Evolutionary conservation across 108 stramenopile genomes (phyloP), one percentile per base, ranked within the genome.

Genomic region (Cyclostephanos tholiformis): DNA sequence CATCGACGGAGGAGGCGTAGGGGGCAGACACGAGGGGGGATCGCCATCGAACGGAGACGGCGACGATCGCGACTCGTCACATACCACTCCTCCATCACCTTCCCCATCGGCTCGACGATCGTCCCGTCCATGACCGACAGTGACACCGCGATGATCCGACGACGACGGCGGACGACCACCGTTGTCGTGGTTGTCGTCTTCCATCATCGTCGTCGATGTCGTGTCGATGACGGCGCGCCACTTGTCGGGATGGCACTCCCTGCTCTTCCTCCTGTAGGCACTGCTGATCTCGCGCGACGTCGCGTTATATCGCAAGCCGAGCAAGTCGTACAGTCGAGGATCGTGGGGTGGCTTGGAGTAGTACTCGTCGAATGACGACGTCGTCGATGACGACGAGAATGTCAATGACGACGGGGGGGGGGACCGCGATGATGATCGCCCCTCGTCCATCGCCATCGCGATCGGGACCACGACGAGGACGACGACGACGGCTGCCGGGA

Each of bases 241-340:
- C 70, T 93, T 94, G 72, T 97, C 97, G n/a, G 97, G 97, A 80
- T 97, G 97, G 53, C 65, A 91, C 27, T 74, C 43, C 25, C 87
- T 67, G 20, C 88, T 85, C 52, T 88, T 56, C 25, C 51, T 80
- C 12, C 90, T 82, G 63, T 94, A 97, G 2, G 77, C 69, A 63
- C 86, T 87, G 4, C 80, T 60, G 19, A 97, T 95, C 67, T 96
- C 86, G 6, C 59, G 76, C 19, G 78, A n/a, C 10, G 91, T 89
- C 11, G 95, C 95, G 65, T 91, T 87, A 41, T 87, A 67, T 39
- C 52, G 48, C 0, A 97, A 91, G 35, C 86, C 55, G 1, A 97
- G 82, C 12, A 83, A 62, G 55, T 96, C 88, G 80, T 97, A 97
- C 25, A 91, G 80, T 35, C 61, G 38, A 0, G 77, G 73, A 55